Base-by-base conservation (phyloP, 495 filamentous ascomycete genomes). In the Penicillium goetzii region DNA sequence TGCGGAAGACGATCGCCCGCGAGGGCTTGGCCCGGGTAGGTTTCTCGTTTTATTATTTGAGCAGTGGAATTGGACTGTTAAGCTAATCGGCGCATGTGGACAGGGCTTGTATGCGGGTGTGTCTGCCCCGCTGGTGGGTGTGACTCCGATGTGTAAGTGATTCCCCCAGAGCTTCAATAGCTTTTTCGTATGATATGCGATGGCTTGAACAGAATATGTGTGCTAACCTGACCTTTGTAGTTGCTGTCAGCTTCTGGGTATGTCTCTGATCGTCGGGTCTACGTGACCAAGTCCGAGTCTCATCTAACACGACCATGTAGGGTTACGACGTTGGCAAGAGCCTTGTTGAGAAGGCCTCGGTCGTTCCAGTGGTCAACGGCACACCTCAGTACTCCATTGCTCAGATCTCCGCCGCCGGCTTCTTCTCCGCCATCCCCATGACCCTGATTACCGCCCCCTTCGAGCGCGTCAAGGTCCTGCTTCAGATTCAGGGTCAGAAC, bases 381-480 rank as follows among this genome's bases (percentile, higher is more conserved):
- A 81, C 78, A 62, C 88, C 80, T 6, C 79, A 83, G 57, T 88
- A 91, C 77, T 89, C 88, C 23, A 91, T 97, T 72, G 90, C 84
- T 26, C 95, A 98, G 76, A 89, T 96, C 80, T 92, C 92, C 32
- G 85, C 90, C 26, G 95, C 95, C 14, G 95, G 95, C 58, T 97
- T 97, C 86, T 97, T 99, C 87, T 94, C 90, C 68, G 95, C 95
- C 51, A 92, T 99, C 62, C 95, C 95, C 67, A 97, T 97, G 93
- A 99, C 96, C 1, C 75, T 92, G 74, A 97, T 99, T 80, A 98
- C 95, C 4, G 95, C 96, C 0, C 95, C 96, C 60, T 97, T 99
- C 70, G 95, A 99, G 85, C 93, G 95, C 64, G 93, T 99, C 66
- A 99, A 99, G 81, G 93, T 99, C 19, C 92, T 98, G 53, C 88